Evolutionary conservation across 768 basidiomycete genomes (phyloP), one percentile per base, ranked within the genome.

Genomic region (Clathrus columnatus): DNA sequence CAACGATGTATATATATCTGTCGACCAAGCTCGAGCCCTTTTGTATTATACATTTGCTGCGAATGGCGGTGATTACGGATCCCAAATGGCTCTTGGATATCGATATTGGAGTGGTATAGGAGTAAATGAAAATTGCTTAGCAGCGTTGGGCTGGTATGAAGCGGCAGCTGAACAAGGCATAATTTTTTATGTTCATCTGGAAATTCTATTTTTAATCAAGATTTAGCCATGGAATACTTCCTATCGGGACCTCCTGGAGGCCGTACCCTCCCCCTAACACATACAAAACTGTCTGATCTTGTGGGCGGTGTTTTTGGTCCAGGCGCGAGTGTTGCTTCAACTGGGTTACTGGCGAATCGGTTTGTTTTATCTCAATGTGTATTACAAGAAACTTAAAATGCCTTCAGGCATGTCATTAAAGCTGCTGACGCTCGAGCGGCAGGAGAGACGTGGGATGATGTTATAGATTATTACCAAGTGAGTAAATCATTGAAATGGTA

Each of bases 71-170:
- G 80, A 93, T 69, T 83, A 84, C 61, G 86, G 87, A 5, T 88
- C 95, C 0, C 85, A 93, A 66, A 93, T 95, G 90, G 83, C 91
- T 1, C 74, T 98, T 28, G 96, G 85, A 0, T 98, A 95, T 68
- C 81, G 93, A 24, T 85, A 94, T 64, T 98, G 93, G 94, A 85
- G 88, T 36, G 96, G 96, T 1, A 96, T 99, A 56, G 90, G 94
- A 10, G 85, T 91, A 0, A 72, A 82, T 51, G 92, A 97, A 67
- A 83, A 84, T 61, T 98, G 96, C 68, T 76, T 83, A 62, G 74
- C 79, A 10, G 90, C 96, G 14, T 71, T 91, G 52, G 78, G 80
- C 24, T 97, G 91, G 87, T 99, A 98, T 66, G 87, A 92, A 64
- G 75, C 74, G 42, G 91, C 93, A 0, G 89, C 94, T 16, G 89